Percentiles rank a stretch among this genome's conserved stretches.
Evolutionary conservation across 176 grass and related monocot genomes (phyloP).

Genomic region (Thinopyrum elongatum): DNA sequence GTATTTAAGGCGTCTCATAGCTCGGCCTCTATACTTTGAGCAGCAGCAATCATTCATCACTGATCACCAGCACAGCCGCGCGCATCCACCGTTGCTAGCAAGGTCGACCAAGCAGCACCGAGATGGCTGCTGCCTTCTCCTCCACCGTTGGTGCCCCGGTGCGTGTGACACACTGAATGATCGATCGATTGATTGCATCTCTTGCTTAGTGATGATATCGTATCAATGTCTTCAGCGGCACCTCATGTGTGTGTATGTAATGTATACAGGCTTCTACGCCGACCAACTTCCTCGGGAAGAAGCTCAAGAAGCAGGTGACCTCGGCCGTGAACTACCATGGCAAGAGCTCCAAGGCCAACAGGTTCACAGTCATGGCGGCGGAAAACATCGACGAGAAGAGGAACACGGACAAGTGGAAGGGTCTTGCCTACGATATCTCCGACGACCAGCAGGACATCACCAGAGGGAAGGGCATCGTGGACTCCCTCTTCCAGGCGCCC

Average conservation of each 20-base stretch:
- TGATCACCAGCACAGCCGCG: not conserved
- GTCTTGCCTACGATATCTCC: slow-evolving; percentile 58
- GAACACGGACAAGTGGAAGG: slow-evolving; percentile 45
- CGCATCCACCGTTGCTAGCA: not conserved
- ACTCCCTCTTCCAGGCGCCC: slow-evolving; percentile 84
- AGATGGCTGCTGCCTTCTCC: slow-evolving; percentile 74
- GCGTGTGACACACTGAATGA: not conserved
- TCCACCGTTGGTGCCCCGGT: slow-evolving; percentile 83
- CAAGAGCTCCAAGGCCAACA: slow-evolving; percentile 31
- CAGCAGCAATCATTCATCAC: slow-evolving; percentile 1
- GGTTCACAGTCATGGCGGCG: slow-evolving; percentile 50
- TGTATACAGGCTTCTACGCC: slow-evolving; percentile 40
- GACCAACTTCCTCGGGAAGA: slow-evolving; percentile 37
- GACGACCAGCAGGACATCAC: slow-evolving; percentile 99
- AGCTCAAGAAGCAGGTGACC: slow-evolving; percentile 47
- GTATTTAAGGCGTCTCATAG: slow-evolving; percentile 32
- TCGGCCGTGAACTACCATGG: slow-evolving; percentile 45
- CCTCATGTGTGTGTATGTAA: not conserved
- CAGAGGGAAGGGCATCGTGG: slow-evolving; percentile 75
- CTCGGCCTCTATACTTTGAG: slow-evolving; percentile 36
- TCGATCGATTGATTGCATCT: not conserved
- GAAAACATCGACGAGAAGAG: slow-evolving; percentile 55
- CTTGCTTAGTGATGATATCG: not conserved
- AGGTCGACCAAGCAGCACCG: not conserved
- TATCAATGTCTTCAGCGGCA: not conserved